Conservation (phyloP, 805 yeast species). For the Cyberlindnera sargentensis region DNA sequence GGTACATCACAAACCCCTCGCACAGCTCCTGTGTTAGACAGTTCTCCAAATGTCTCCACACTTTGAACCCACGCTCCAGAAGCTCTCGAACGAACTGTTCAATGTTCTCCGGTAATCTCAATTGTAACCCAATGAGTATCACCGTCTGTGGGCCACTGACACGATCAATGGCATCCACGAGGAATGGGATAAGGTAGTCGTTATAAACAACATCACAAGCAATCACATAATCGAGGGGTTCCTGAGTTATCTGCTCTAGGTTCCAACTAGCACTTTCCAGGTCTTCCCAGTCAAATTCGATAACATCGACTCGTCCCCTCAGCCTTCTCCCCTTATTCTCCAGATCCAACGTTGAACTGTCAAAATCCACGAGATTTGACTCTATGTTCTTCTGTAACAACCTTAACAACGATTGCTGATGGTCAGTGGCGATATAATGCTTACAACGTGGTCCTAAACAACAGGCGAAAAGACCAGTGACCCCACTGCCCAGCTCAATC, state of each 20-base stretch:
- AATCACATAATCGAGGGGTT: constrained; percentile 39
- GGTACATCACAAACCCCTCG: constrained; percentile 41
- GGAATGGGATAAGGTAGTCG: constrained; percentile 45
- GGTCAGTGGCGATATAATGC: constrained; percentile 52
- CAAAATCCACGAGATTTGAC: constrained; percentile 28
- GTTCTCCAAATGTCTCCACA: constrained; percentile 29
- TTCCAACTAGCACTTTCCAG: constrained; percentile 28
- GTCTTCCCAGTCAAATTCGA: constrained; percentile 59
- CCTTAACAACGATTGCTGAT: constrained; percentile 40
- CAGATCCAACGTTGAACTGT: constrained; percentile 18
- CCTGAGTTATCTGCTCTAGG: constrained; percentile 11
- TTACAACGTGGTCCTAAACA: constrained; percentile 28
- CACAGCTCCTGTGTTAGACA: constrained; percentile 27
- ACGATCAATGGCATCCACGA: constrained; percentile 35
- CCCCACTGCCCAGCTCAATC: constrained; percentile 60
- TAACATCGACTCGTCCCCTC: constrained; percentile 31
- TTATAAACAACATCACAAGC: constrained; percentile 67
- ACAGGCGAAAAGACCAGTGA: constrained; percentile 43
- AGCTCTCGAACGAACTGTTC: constrained; percentile 37
- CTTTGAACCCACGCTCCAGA: constrained; percentile 26
- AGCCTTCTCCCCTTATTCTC: neutral
- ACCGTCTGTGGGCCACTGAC: constrained; percentile 30
- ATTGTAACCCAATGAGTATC: constrained; percentile 42
- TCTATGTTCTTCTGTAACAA: constrained; percentile 40
- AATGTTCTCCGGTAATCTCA: constrained; percentile 44